Base-by-base conservation (phyloP, 495 filamentous ascomycete genomes). In the Elaphomyces granulatus region DNA sequence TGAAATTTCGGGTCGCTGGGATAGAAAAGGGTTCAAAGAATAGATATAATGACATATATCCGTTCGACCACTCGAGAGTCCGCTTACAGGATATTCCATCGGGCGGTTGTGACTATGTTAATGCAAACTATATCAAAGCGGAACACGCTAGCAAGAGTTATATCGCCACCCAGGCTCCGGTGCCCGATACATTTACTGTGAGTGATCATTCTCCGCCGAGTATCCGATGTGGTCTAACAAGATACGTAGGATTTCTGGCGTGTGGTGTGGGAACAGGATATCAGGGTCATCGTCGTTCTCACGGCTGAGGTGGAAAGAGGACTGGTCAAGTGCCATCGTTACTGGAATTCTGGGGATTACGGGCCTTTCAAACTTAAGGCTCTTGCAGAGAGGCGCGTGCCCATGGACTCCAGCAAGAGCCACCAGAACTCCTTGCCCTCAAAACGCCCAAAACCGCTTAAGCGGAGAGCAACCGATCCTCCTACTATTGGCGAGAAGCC, bases 241-340 rank as follows among this genome's bases (percentile, higher is more conserved):
- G n/a, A n/a, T n/a, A n/a, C 20, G 31, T 58, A 94, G 88, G 90
- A 98, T 60, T 98, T 98, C 52, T 98, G 90, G 90, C 86, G 83
- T 34, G 78, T 95, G 15, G 70, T 95, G 33, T 98, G 90, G 90
- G 88, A 96, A 52, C 81, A 96, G 62, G 87, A 95, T 53, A 77
- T 92, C 17, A 78, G 87, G 38, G 82, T 96, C 20, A 75, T 98
- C 40, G 87, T 98, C 44, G 94, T 94, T 71, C 67, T 98, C 40
- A 96, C 90, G 2, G 88, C 90, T n/a, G 90, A 98, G 55, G 66
- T 78, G 17, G 90, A 98, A 65, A 83, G 90, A 18, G 88, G 92
- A 6, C 92, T 94, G 49, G 66, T 88, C 14, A 98, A 96, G 57
- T 90, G 87, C 42, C 87, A 98, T 53, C 80, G 81, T 1, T 98